Evolutionary conservation across 352 stramenopile species (phyloP), one percentile per base, ranked within the genome.

Genomic region (Phytophthora sp.): DNA sequence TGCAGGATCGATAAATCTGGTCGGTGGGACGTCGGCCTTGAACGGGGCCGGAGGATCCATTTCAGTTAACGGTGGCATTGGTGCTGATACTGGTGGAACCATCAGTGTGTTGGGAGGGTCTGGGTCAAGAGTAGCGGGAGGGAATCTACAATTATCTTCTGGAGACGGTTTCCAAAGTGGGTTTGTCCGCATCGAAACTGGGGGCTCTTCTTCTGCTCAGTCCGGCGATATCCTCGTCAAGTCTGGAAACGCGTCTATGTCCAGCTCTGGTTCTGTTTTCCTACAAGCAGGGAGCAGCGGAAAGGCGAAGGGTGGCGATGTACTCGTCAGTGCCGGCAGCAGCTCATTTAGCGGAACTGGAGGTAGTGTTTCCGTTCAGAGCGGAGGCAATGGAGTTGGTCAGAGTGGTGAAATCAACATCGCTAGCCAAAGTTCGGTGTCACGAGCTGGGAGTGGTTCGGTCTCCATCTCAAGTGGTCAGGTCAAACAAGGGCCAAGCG

Each of bases 361-460:
- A 37, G 30, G 28, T 27, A 20, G 49, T 44, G 11, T 59, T 56
- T 44, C 60, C 32, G 17, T 62, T 35, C 50, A 49, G 35, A 57
- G 50, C 11, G 50, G 58, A 5, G 26, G 21, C 13, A 74, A 74
- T 48, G 35, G 20, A 23, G 20, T 45, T 31, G 54, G 55, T 15
- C 27, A 53, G 10, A 77, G 63, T 34, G 76, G 69, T 26, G 52
- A 77, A 21, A 38, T 84, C 21, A 54, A 57, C 13, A 41, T 79
- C 12, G 42, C 61, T 20, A 71, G 54, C 23, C 74, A 69, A 20
- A 12, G 35, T 62, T 54, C 46, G 12, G 52, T 59, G 27, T 46
- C 27, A 7, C 54, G 21, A 41, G 45, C 44, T 5, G 42, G 35
- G 21, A 43, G 41, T 35, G 65, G 65, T 20, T 41, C 48, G 17